These are phyloP conservation scores for Fusarium coicis DNA, from an alignment of 2,329 filamentous ascomycete genomes.

Conservation along the genomic window DNA sequence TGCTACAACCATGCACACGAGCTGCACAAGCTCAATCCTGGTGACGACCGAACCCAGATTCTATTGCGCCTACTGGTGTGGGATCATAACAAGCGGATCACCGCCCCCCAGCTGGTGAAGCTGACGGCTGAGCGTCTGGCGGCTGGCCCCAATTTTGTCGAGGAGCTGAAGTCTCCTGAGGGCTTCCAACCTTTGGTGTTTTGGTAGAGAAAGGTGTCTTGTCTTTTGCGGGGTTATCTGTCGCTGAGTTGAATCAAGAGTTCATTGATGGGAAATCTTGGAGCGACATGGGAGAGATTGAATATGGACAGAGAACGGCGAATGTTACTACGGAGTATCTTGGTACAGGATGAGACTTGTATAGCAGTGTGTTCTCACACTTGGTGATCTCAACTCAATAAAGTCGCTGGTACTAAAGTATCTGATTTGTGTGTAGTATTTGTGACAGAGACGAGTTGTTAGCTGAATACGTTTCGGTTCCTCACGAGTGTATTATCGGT, in stretches of 20 bases:
- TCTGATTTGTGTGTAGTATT: not conserved
- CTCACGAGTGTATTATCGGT: not conserved
- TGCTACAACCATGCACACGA: constrained; percentile 40
- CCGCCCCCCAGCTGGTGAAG: constrained; percentile 35
- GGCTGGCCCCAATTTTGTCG: not conserved
- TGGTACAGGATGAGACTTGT: not conserved
- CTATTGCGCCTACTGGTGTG: constrained; percentile 35
- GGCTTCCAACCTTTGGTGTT: constrained; percentile 43
- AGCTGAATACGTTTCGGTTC: not conserved
- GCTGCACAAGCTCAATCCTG: constrained; percentile 41
- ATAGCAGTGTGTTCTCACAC: not conserved
- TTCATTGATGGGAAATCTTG: not conserved
- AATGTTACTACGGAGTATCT: not conserved
- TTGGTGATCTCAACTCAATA: not conserved
- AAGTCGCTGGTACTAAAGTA: not conserved
- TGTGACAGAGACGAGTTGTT: not conserved
- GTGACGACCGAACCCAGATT: constrained; percentile 39
- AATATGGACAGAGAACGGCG: not conserved
- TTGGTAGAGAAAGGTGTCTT: constrained; percentile 37
- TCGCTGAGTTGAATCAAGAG: not conserved
- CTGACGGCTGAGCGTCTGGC: constrained; percentile 10
- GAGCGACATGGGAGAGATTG: not conserved
- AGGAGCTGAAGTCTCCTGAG: constrained; percentile 37
- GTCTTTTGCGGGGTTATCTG: not conserved
- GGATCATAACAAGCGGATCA: constrained; percentile 30